Evolutionary conservation across 176 grass and related monocot species (phyloP).

Genomic region (Thinopyrum elongatum): DNA sequence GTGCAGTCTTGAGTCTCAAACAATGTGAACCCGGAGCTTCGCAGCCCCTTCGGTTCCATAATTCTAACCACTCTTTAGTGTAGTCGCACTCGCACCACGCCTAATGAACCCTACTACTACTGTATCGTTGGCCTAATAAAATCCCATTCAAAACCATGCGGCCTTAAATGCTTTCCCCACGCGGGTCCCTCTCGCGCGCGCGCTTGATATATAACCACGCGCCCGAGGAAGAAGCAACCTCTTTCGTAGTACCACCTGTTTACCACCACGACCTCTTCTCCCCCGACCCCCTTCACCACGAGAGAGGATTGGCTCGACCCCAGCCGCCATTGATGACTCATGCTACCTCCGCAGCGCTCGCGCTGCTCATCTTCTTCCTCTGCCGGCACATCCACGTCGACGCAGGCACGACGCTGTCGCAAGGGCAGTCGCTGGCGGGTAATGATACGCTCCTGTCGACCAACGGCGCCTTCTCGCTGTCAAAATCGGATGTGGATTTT

Average conservation of each 20-base stretch:
- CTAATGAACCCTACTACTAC: not conserved
- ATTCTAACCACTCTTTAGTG: slow-evolving; percentile 1
- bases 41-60: slow-evolving; percentile 10
- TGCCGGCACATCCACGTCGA: not conserved
- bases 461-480: slow-evolving; percentile 24
- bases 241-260: no score
- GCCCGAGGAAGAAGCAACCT: not conserved
- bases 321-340: slow-evolving; percentile 15
- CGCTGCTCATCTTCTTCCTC: not conserved
- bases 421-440: slow-evolving; percentile 33
- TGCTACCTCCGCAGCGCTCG: not conserved
- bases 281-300: not conserved
- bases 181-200: not conserved
- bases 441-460: slow-evolving; percentile 39
- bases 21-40: slow-evolving; percentile 27
- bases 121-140: no score
- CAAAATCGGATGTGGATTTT: no score
- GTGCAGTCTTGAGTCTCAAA: not conserved
- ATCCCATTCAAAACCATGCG: slow-evolving; percentile 24
- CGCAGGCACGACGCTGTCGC: slow-evolving; percentile 16
- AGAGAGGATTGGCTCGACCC: not conserved
- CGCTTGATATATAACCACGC: slow-evolving; percentile 2
- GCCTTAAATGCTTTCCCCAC: not conserved
- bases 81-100: not conserved
- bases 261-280: not conserved